Evolutionary conservation across 148 eudicot genomes (phyloP).

Genomic region (Chenopodium formosanum): DNA sequence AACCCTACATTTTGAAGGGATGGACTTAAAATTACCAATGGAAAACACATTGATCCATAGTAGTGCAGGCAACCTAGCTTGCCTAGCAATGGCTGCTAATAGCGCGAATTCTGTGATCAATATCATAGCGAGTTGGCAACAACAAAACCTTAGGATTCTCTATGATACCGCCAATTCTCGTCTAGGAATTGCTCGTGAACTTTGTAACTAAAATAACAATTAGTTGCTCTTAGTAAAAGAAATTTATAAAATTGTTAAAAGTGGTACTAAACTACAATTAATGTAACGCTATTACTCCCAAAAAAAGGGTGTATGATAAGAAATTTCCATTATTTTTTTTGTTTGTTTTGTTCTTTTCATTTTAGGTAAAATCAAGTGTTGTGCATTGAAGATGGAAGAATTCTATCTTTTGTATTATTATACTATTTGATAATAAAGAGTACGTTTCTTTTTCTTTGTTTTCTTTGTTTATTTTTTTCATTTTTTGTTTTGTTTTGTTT

Average conservation of each 20-base stretch:
- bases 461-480: no score
- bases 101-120: conserved; percentile 70
- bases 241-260: no score
- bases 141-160: conserved; percentile 80
- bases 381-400: neutral
- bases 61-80: conserved; percentile 61
- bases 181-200: conserved; percentile 67
- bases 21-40: conserved; percentile 62
- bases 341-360: neutral
- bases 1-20: conserved; percentile 57
- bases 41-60: conserved; percentile 85
- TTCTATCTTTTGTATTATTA: neutral
- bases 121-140: conserved; percentile 83
- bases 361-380: neutral
- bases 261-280: no score
- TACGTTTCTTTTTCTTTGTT: neutral
- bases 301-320: neutral
- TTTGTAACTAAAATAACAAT: conserved; percentile 48
- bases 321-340: neutral
- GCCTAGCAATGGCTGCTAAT: conserved; percentile 76
- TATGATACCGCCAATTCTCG: conserved; percentile 67
- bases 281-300: no score
- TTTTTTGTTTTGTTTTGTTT: no score
- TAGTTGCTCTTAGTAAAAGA: neutral
- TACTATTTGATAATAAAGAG: neutral